Percentiles rank a stretch among this genome's conserved stretches.
Evolutionary conservation across 441 rosid species (phyloP).

Genomic region (Adansonia madagascariensis): DNA sequence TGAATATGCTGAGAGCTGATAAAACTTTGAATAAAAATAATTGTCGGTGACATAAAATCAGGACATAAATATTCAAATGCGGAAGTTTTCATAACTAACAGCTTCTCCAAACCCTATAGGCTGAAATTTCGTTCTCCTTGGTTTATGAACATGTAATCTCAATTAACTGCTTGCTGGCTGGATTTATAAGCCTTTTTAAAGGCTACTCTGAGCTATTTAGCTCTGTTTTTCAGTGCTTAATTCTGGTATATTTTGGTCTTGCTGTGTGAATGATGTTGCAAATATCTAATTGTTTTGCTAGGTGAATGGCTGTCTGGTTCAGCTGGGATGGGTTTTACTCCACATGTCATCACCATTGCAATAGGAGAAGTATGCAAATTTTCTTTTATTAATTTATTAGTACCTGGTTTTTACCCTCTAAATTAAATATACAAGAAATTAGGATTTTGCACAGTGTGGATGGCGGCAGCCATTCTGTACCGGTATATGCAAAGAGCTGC

Average conservation of each 20-base stretch:
- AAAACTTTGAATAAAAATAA: neutral
- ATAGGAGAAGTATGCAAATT: constrained; percentile 76
- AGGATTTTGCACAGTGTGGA: neutral
- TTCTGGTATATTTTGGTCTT: constrained; percentile 6
- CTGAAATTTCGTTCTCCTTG: neutral
- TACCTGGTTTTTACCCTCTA: neutral
- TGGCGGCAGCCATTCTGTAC: neutral
- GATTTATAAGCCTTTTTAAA: neutral
- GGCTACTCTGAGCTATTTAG: neutral
- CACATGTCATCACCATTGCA: constrained; percentile 79
- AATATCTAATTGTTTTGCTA: constrained; percentile 45
- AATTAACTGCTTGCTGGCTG: neutral
- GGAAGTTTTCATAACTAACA: neutral
- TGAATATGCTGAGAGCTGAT: neutral
- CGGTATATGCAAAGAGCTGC: neutral
- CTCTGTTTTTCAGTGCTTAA: constrained; percentile 10
- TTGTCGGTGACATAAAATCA: neutral
- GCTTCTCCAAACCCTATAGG: neutral
- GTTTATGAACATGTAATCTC: neutral
- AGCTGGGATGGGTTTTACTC: constrained; percentile 91
- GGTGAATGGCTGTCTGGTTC: constrained; percentile 82
- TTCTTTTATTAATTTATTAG: constrained; percentile 24
- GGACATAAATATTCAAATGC: neutral
- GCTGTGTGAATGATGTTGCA: constrained; percentile 28
- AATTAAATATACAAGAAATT: constrained; percentile 12